phyloP scores from a whole-genome alignment of 2,329 filamentous ascomycete species.

The Colletotrichum australisinense region DNA sequence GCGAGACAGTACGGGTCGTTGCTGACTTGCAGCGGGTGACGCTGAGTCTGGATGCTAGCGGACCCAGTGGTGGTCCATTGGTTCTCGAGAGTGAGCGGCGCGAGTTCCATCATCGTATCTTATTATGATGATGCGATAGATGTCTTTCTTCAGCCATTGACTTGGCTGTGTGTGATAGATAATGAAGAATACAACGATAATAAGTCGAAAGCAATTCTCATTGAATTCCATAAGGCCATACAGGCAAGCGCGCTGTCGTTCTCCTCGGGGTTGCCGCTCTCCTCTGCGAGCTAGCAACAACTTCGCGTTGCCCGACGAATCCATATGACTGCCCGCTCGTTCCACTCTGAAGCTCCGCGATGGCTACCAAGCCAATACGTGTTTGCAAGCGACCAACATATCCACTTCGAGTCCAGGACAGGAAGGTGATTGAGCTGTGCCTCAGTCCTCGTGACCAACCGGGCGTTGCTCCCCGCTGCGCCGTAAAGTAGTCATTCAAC shows the following conservation, averaged over 20 bases:
- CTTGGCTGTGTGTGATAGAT: not conserved
- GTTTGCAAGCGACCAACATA: not conserved
- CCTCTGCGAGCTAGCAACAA: not conserved
- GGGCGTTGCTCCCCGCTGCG: not conserved
- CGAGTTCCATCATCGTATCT: slow-evolving; percentile 47
- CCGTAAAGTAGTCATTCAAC: not conserved
- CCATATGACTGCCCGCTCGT: not conserved
- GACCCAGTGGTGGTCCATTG: slow-evolving; percentile 72
- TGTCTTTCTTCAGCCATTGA: not conserved
- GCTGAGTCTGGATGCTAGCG: slow-evolving; percentile 76
- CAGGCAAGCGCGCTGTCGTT: not conserved
- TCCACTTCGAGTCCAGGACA: not conserved
- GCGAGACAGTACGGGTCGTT: slow-evolving; percentile 81
- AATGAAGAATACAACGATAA: not conserved
- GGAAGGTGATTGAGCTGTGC: not conserved
- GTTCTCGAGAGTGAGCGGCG: slow-evolving; percentile 71
- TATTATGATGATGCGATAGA: slow-evolving; percentile 42
- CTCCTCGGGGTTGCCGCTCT: not conserved
- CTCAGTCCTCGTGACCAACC: not conserved
- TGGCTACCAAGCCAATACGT: not conserved
- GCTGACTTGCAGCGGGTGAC: slow-evolving; percentile 79
- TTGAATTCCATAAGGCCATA: not conserved
- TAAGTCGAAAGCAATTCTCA: not conserved
- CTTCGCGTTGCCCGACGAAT: not conserved
- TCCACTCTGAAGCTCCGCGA: not conserved